Percentiles rank a stretch among this genome's conserved stretches.
Evolutionary conservation across 768 basidiomycete species (phyloP).

Genomic region (Leccinum ochraceum): DNA sequence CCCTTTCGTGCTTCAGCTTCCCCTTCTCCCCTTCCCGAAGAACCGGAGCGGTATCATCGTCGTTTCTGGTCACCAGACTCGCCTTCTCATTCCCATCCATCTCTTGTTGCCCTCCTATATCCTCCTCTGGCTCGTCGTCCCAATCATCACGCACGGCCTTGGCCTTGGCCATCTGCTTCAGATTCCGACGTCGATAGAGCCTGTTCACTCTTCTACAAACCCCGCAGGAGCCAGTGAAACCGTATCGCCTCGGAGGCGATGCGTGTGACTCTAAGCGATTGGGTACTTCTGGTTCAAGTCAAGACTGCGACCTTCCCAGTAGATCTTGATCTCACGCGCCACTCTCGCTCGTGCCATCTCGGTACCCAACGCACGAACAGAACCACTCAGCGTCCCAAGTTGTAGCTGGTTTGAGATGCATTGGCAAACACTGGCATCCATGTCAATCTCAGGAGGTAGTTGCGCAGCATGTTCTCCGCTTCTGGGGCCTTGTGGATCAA

Average conservation of each 20-base stretch:
- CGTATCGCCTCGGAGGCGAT: neutral
- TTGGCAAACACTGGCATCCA: constrained; percentile 75
- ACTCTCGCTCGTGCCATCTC: constrained; percentile 16
- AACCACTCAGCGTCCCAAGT: no score
- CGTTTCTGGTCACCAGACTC: neutral
- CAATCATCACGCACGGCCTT: constrained; percentile 49
- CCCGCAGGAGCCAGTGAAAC: no score
- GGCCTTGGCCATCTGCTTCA: neutral
- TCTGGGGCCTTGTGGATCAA: constrained; percentile 49
- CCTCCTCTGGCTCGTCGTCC: constrained; percentile 18
- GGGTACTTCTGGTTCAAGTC: no score
- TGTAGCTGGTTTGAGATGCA: constrained; percentile 17
- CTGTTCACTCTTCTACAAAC: no score
- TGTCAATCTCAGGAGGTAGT: constrained; percentile 62
- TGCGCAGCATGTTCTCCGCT: constrained; percentile 40
- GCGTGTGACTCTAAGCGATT: neutral
- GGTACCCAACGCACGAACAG: neutral
- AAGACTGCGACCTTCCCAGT: constrained; percentile 6
- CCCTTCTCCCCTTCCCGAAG: neutral
- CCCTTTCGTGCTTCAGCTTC: neutral
- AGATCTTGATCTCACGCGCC: constrained; percentile 19
- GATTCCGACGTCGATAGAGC: no score
- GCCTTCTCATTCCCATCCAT: neutral
- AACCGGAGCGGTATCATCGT: neutral
- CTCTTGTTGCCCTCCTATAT: neutral